These are phyloP conservation scores for Coemansia sp. DNA, from an alignment of 192 early-diverging fungal genomes.

Conservation along the genomic window DNA sequence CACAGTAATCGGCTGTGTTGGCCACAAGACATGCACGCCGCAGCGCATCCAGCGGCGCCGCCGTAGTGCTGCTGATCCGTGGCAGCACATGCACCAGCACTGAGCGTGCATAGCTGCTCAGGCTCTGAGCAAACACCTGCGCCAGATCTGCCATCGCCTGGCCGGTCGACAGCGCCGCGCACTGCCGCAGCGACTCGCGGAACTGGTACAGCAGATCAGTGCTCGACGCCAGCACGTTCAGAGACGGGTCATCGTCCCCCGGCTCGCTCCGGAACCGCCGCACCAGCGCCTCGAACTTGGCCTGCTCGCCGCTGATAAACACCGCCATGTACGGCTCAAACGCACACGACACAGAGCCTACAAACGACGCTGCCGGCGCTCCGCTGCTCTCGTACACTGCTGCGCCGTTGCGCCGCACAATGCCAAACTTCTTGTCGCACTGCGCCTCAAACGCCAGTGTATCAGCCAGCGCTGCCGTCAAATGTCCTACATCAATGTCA, in stretches of 20 bases:
- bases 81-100: slow-evolving; percentile 72
- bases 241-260: slow-evolving; percentile 56
- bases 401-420: slow-evolving; percentile 15
- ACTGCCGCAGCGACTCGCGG: slow-evolving; percentile 83
- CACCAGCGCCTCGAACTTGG: slow-evolving; percentile 56
- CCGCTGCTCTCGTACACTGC: slow-evolving; percentile 19
- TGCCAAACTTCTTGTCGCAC: slow-evolving; percentile 69
- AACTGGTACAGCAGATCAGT: slow-evolving; percentile 92
- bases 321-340: slow-evolving; percentile 88
- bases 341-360: slow-evolving; percentile 71
- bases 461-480: slow-evolving; percentile 74
- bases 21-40: slow-evolving; percentile 73
- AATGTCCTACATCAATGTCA: slow-evolving; percentile 66
- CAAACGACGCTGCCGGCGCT: slow-evolving; percentile 53
- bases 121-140: slow-evolving; percentile 75
- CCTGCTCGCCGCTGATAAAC: slow-evolving; percentile 87
- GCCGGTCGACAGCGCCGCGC: slow-evolving; percentile 78
- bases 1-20: slow-evolving; percentile 96
- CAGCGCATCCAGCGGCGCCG: slow-evolving; percentile 64
- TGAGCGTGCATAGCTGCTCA: slow-evolving; percentile 74
- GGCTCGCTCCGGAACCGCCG: slow-evolving; percentile 41
- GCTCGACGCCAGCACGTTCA: slow-evolving; percentile 77
- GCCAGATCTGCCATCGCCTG: slow-evolving; percentile 86
- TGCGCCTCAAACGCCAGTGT: slow-evolving; percentile 92
- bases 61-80: slow-evolving; percentile 59